These are phyloP conservation scores for Trypanosoma conorhini DNA, from an alignment of 208 protist species.

Conservation along the genomic window DNA sequence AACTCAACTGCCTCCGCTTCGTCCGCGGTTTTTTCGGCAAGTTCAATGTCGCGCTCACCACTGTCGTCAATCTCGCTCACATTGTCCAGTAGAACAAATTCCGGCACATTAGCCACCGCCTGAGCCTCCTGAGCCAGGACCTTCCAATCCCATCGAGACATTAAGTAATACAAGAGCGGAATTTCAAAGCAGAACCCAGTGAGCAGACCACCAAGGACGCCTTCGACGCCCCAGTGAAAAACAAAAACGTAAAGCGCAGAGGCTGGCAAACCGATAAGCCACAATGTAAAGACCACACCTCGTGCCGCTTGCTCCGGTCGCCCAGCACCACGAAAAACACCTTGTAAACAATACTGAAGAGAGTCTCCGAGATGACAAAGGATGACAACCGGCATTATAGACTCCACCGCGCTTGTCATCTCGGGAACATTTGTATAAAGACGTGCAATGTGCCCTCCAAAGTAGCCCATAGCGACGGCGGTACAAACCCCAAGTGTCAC, in stretches of 20 bases:
- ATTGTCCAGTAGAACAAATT: conserved; percentile 6
- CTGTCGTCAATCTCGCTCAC: neutral
- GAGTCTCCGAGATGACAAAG: conserved; percentile 62
- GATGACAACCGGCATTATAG: conserved; percentile 55
- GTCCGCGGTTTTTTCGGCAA: neutral
- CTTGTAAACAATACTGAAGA: conserved; percentile 67
- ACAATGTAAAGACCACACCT: conserved; percentile 59
- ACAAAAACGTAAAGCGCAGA: conserved; percentile 57
- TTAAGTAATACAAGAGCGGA: conserved; percentile 44
- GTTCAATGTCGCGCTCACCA: neutral
- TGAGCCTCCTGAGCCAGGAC: conserved; percentile 45
- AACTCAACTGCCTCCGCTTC: neutral
- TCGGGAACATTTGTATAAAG: conserved; percentile 47
- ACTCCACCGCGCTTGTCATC: conserved; percentile 33
- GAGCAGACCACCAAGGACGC: conserved; percentile 49
- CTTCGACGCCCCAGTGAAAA: conserved; percentile 45
- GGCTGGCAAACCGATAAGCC: conserved; percentile 61
- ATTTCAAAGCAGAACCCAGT: conserved; percentile 61
- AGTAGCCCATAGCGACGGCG: conserved; percentile 40
- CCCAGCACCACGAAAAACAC: conserved; percentile 63
- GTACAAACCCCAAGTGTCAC: conserved; percentile 40
- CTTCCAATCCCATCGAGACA: conserved; percentile 57
- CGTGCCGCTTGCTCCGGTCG: conserved; percentile 45
- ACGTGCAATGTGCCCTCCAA: conserved; percentile 52
- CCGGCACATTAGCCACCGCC: neutral